Base-by-base conservation (phyloP, 352 stramenopile genomes). In the Aphanomyces invadans region DNA sequence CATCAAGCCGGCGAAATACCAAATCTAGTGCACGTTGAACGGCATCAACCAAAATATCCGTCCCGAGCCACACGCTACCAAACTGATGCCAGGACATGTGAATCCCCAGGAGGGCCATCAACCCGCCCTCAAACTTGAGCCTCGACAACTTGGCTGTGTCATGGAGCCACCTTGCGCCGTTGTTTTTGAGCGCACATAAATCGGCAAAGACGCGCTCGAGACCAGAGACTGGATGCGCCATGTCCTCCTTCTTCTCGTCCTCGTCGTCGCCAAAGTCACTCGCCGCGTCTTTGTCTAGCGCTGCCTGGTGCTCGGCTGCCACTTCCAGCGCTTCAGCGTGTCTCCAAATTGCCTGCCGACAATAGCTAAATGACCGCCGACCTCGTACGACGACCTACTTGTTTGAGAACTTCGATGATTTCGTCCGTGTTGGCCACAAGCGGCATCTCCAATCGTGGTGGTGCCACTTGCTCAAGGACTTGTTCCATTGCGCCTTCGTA, bases 51-150 rank as follows among this genome's bases (percentile, higher is more conserved):
- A 26, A 11, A n/a, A 36, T 4, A 33, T 31, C 19, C 9, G 12
- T 25, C 1, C 4, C 21, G 19, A 7, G 29, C n/a, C 23, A 42
- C 7, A 15, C 15, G 7, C 5, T 67, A 67, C 60, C 77, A 28
- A 85, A 85, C 31, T 80, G 73, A 42, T 82, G 75, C 75, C 75
- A 82, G 19, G 77, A 79, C 10, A 81, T 70, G 3, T 78, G 64
- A 26, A 85, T 76, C 28, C 51, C 62, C 3, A 84, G 61, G 26
- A 84, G 26, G 7, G 65, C 57, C 0, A 31, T 48, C 9, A 84
- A 39, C 3, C 71, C 74, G 46, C 75, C 74, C 48, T 84, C 73
- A 38, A 84, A 78, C n/a, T 71, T 76, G 10, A 76, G 59, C 15
- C 76, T 65, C 15, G 75, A 82, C 29, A 84, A 71, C 33, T 72